These are phyloP conservation scores for Dimocarpus longan DNA, from an alignment of 345 rosid genomes.

Conservation along the genomic window DNA sequence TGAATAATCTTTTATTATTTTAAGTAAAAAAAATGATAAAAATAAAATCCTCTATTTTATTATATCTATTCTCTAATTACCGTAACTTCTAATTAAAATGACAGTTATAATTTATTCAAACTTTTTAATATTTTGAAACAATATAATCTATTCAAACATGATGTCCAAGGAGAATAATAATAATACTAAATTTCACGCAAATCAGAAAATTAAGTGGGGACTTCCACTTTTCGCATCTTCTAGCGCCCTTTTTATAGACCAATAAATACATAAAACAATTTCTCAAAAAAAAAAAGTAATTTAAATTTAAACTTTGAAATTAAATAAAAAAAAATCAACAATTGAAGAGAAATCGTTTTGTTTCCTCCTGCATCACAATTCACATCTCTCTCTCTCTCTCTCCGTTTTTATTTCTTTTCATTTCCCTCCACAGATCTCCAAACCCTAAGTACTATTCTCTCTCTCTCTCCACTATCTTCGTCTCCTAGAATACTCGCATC, in stretches of 20 bases:
- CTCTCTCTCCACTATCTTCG: not conserved
- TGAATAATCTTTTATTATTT: too few species aligned
- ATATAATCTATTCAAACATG: not conserved
- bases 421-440: constrained; percentile 49
- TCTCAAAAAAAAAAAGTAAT: not conserved
- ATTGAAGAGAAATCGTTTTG: not conserved
- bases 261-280: too few species aligned
- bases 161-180: not conserved
- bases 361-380: not conserved
- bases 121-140: too few species aligned
- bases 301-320: not conserved
- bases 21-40: too few species aligned
- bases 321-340: not conserved
- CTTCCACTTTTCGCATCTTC: too few species aligned
- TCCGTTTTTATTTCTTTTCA: not conserved
- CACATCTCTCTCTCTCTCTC: not conserved
- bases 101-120: not conserved
- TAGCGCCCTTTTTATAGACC: not conserved
- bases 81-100: too few species aligned
- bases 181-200: not conserved
- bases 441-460: constrained; percentile 25
- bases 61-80: too few species aligned
- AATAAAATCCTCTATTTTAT: too few species aligned
- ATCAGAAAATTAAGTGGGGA: not conserved
- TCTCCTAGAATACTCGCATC: constrained; percentile 1